phyloP scores from a whole-genome alignment of 257 asterid genomes.

The Plectranthus barbatus region DNA sequence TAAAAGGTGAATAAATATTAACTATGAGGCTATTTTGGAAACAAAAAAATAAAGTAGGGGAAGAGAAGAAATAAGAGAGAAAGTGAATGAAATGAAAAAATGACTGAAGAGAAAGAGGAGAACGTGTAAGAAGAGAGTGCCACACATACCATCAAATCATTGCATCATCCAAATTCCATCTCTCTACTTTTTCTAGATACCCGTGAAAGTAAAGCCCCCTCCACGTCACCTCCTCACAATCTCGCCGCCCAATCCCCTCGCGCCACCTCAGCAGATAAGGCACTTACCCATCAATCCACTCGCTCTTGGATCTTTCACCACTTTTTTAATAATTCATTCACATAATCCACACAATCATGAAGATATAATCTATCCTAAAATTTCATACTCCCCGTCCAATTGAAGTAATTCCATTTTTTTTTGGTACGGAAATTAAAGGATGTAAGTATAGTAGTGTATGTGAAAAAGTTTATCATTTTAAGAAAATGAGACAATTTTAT shows the following conservation, averaged over 20 bases:
- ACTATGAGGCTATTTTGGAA: neutral
- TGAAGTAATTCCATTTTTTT: too few relatives aligned
- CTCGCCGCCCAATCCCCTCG: conserved; percentile 13
- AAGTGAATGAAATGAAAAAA: conserved; percentile 26
- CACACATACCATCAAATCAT: conserved; percentile 52
- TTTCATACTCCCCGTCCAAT: too few relatives aligned
- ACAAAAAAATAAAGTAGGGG: neutral
- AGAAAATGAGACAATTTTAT: too few relatives aligned
- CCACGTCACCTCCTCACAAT: conserved; percentile 49
- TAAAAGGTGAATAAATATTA: too few relatives aligned
- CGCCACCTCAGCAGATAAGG: conserved; percentile 47
- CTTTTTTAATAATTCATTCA: conserved; percentile 13
- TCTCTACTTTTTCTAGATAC: conserved; percentile 39
- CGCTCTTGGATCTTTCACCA: conserved; percentile 20
- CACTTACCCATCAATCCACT: conserved; percentile 22
- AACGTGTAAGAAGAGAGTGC: conserved; percentile 55
- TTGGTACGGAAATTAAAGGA: too few relatives aligned
- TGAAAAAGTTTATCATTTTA: too few relatives aligned
- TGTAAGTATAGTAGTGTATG: too few relatives aligned
- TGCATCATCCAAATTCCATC: conserved; percentile 13
- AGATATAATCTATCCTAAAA: neutral
- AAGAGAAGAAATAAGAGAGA: neutral
- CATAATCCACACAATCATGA: conserved; percentile 4
- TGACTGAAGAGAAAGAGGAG: conserved; percentile 35
- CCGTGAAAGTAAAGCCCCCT: conserved; percentile 24